Evolutionary conservation across 495 filamentous ascomycete species (phyloP).

Genomic region (Hyaloscypha finlandica): DNA sequence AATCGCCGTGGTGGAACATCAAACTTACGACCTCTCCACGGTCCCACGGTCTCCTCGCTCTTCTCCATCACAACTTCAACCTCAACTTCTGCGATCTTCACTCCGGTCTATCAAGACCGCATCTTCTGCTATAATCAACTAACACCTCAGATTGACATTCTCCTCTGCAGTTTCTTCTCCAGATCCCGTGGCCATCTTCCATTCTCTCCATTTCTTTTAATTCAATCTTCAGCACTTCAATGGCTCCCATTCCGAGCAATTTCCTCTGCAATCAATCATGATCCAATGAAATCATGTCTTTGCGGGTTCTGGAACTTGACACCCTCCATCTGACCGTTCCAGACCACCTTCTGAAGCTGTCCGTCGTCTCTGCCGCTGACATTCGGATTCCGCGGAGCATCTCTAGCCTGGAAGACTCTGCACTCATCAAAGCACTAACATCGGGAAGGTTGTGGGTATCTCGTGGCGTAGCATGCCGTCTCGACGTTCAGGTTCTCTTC

Average conservation of each 20-base stretch:
- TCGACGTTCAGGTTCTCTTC: slow-evolving; percentile 24
- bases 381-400: slow-evolving; percentile 4
- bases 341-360: slow-evolving; percentile 13
- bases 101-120: background rate
- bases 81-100: background rate
- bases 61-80: background rate
- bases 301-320: slow-evolving; percentile 16
- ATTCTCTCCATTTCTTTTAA: background rate
- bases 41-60: background rate
- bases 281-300: slow-evolving; percentile 17
- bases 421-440: slow-evolving; percentile 10
- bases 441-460: slow-evolving; percentile 28
- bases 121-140: background rate
- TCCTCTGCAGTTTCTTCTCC: background rate
- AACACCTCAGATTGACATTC: background rate
- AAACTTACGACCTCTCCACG: background rate
- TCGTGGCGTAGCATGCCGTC: slow-evolving; percentile 9
- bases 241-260: background rate
- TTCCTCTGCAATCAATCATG: background rate
- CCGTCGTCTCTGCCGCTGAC: background rate
- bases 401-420: background rate
- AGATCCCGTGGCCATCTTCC: background rate
- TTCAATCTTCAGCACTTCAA: background rate
- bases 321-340: background rate
- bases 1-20: background rate